Base-by-base conservation (phyloP, 306 rosid genomes). In the Oemleria cerasiformis region DNA sequence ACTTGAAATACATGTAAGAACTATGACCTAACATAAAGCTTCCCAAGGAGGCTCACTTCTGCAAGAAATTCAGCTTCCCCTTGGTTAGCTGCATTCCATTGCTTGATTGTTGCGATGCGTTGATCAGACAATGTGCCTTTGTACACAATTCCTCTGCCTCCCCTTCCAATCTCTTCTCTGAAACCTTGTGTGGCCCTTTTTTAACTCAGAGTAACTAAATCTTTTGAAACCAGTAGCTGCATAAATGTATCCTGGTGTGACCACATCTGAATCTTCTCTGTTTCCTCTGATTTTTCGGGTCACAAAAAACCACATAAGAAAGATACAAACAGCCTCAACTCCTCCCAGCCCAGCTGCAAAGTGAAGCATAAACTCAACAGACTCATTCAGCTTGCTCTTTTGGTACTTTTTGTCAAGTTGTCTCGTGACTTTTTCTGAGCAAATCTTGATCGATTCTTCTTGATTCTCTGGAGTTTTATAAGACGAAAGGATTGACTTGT, bases 11-110 rank as follows among this genome's bases (percentile, higher is more conserved):
- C n/a, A n/a, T n/a, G n/a, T n/a, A n/a, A n/a, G n/a, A n/a, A n/a
- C n/a, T n/a, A n/a, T n/a, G n/a, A n/a, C n/a, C n/a, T n/a, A n/a
- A n/a, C n/a, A n/a, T 86, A 84, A 19, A 86, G 76, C 71, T 85
- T 86, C 70, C 89, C 87, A 30, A 86, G 82, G 70, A 75, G 83
- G 54, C 80, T 78, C 15, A 84, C 91, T 68, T 88, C 94, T 0
- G 82, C 85, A 0, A 86, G 83, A 12, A 88, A 86, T 48, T 88
- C 89, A 10, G 77, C 83, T 78, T 88, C 91, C 17, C 85, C 86
- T 82, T 78, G 84, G 44, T 70, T 73, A 10, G 84, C 75, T 17
- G 72, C 87, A 25, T 39, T 56, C 6, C 86, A 82, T 39, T 65
- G 75, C 51, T 25, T 88, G 54, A 77, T 78, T 0, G 91, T 91